These are phyloP conservation scores for Megacollybia platyphylla DNA, from an alignment of 1,284 basidiomycete species.

Conservation along the genomic window DNA sequence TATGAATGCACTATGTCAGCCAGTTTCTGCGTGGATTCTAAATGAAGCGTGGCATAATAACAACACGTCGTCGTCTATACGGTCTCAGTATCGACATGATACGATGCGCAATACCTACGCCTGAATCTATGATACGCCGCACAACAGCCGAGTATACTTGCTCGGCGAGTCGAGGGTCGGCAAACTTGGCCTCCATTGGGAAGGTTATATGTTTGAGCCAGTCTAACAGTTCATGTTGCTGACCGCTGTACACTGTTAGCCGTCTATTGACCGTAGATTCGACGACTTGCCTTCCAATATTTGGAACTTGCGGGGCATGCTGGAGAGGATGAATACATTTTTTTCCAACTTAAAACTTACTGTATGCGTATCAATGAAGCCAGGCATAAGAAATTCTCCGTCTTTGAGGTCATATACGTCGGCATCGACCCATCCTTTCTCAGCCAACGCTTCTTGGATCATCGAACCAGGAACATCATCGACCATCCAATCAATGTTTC, in stretches of 20 bases:
- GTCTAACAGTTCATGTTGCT: constrained; percentile 78
- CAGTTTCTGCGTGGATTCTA: constrained; percentile 70
- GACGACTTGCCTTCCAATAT: constrained; percentile 55
- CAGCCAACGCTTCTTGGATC: constrained; percentile 30
- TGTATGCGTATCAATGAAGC: constrained; percentile 85
- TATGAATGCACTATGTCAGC: constrained; percentile 61
- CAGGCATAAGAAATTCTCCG: constrained; percentile 80
- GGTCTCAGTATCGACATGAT: neutral
- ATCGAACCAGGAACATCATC: constrained; percentile 32
- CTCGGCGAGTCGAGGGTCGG: constrained; percentile 61
- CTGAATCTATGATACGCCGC: constrained; percentile 59
- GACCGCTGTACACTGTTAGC: constrained; percentile 27
- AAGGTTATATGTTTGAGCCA: constrained; percentile 87
- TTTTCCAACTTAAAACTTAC: constrained; percentile 19
- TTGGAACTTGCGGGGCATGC: constrained; percentile 86
- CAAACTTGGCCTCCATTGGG: constrained; percentile 77
- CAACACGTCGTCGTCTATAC: constrained; percentile 84
- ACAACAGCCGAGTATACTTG: constrained; percentile 68
- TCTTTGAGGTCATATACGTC: constrained; percentile 32
- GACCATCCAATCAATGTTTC: constrained; percentile 60
- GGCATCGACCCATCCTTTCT: constrained; percentile 21
- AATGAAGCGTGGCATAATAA: constrained; percentile 82
- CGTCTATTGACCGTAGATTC: neutral
- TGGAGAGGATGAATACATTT: constrained; percentile 14
- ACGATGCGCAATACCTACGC: constrained; percentile 36